A percentile compares a stretch with the other conserved stretches of the same genome.
Conservation (phyloP, 1,139 yeast species). For the Waltiozyma sp. region DNA sequence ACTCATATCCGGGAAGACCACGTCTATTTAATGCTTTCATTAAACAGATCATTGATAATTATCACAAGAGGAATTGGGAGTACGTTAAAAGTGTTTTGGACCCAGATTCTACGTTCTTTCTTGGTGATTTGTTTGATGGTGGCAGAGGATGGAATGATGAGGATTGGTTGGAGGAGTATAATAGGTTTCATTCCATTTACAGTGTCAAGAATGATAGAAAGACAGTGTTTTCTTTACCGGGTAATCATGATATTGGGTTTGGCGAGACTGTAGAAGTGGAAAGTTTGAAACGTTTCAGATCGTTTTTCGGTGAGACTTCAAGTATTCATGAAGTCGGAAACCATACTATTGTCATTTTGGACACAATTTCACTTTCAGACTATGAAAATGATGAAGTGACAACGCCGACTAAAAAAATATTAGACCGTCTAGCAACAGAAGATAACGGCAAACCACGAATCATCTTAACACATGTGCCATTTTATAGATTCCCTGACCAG, state of each 20-base stretch:
- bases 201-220: conserved; percentile 33
- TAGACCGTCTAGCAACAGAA: conserved; percentile 20
- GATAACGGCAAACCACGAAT: conserved; percentile 43
- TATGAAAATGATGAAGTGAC: conserved; percentile 30
- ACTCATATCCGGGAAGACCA: conserved; percentile 54
- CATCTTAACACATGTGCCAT: conserved; percentile 70
- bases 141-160: conserved; percentile 78
- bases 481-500: conserved; percentile 43
- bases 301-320: conserved; percentile 62
- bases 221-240: conserved; percentile 61
- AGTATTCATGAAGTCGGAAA: conserved; percentile 54
- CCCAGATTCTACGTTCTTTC: conserved; percentile 68
- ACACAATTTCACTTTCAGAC: conserved; percentile 70
- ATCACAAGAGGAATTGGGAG: conserved; percentile 68
- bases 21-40: conserved; percentile 34
- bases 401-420: conserved; percentile 30
- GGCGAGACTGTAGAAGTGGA: conserved; percentile 51
- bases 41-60: conserved; percentile 47
- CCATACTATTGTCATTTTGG: conserved; percentile 67
- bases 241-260: conserved; percentile 94
- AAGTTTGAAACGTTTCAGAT: conserved; percentile 50
- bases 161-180: conserved; percentile 60
- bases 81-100: conserved; percentile 45
- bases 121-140: conserved; percentile 92
- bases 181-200: conserved; percentile 57